A percentile compares a stretch with the other conserved stretches of the same genome.
phyloP scores from a whole-genome alignment of 768 basidiomycete genomes.

The Cytidiella melzeri region DNA sequence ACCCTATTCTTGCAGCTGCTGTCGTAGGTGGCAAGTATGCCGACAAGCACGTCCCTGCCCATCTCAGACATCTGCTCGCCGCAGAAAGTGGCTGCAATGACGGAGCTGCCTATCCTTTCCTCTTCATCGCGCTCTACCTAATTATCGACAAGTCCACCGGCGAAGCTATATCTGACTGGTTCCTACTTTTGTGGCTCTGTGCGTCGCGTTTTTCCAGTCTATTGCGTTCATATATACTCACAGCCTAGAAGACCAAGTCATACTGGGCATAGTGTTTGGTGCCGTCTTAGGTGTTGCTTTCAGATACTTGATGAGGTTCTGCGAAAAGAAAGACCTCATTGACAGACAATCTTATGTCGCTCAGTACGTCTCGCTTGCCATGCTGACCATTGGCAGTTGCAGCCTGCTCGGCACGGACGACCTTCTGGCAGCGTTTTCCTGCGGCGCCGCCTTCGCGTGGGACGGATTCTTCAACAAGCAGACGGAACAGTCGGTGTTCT shows the following conservation, averaged over 20 bases:
- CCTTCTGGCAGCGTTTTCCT: conserved; percentile 89
- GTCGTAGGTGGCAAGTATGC: conserved; percentile 96
- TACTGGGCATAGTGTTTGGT: conserved; percentile 72
- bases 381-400: conserved; percentile 79
- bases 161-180: conserved; percentile 80
- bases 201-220: conserved; percentile 25
- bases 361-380: conserved; percentile 79
- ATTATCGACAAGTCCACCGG: conserved; percentile 58
- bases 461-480: conserved; percentile 91
- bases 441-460: conserved; percentile 96
- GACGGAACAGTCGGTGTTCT: conserved; percentile 93
- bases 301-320: conserved; percentile 90
- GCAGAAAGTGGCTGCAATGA: conserved; percentile 92
- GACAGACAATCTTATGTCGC: conserved; percentile 94
- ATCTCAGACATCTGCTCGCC: conserved; percentile 60
- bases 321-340: conserved; percentile 78
- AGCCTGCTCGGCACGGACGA: conserved; percentile 89
- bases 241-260: conserved; percentile 59
- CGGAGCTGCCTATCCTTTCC: conserved; percentile 93
- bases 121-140: conserved; percentile 86
- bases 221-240: not conserved
- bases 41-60: conserved; percentile 91
- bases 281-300: conserved; percentile 69
- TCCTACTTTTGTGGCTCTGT: conserved; percentile 84
- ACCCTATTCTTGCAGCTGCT: conserved; percentile 89